Evolutionary conservation across 2,329 filamentous ascomycete genomes (phyloP).

Genomic region (Drechslerella dactyloides): DNA sequence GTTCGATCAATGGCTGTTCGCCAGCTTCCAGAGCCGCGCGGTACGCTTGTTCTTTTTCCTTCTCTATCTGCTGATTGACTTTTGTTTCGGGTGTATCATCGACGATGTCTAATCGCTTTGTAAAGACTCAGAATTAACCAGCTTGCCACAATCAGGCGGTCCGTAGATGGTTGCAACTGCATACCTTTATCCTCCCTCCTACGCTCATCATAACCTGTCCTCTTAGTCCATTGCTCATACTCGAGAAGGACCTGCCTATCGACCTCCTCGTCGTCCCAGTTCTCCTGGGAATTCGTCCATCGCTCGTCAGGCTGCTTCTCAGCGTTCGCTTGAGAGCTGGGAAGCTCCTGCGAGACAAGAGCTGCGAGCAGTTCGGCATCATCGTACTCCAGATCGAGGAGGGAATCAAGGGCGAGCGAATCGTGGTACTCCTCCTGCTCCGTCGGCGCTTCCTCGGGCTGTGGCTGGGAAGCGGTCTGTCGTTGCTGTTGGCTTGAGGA

Average conservation of each 20-base stretch:
- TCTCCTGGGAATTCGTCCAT: conserved; percentile 27
- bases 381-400: conserved; percentile 45
- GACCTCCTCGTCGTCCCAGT: conserved; percentile 31
- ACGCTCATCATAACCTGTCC: conserved; percentile 20
- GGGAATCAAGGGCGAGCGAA: conserved; percentile 38
- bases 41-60: conserved; percentile 14
- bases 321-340: conserved; percentile 28
- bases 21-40: conserved; percentile 5
- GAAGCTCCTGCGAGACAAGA: conserved; percentile 32
- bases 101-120: conserved; percentile 49
- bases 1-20: conserved; percentile 15
- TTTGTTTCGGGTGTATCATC: conserved; percentile 37
- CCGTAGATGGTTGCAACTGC: not conserved
- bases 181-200: conserved; percentile 22
- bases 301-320: conserved; percentile 2
- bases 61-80: conserved; percentile 1
- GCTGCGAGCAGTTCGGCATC: conserved; percentile 45
- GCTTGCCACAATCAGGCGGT: not conserved
- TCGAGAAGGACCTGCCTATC: conserved; percentile 44
- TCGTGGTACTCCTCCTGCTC: conserved; percentile 49
- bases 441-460: conserved; percentile 14
- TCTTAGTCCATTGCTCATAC: conserved; percentile 38
- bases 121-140: conserved; percentile 18
- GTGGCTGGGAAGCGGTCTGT: conserved; percentile 10
- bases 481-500: not conserved